phyloP scores from a whole-genome alignment of 2,329 filamentous ascomycete species.

The Plectosphaerella cucumerina region DNA sequence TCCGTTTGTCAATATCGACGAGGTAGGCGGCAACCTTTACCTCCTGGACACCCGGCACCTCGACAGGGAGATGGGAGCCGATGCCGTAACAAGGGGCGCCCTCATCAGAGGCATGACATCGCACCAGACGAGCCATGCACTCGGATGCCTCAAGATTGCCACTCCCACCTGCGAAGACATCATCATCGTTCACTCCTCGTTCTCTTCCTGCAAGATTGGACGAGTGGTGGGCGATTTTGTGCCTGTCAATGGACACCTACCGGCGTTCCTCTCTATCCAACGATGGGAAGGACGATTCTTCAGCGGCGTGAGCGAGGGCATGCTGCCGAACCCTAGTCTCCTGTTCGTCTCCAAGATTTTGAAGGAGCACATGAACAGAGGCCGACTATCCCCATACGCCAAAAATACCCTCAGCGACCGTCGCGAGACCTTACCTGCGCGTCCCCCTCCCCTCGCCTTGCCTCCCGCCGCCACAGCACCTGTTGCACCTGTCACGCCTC shows the following conservation, averaged over 20 bases:
- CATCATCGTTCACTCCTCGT: background rate
- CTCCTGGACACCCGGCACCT: background rate
- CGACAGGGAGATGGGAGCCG: background rate
- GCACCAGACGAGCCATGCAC: background rate
- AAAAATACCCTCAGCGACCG: too few species aligned
- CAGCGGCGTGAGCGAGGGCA: background rate
- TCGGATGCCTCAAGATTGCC: background rate
- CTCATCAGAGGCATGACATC: background rate
- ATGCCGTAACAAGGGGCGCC: background rate
- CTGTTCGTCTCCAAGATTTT: background rate
- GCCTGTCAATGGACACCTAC: background rate
- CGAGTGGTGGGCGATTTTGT: background rate
- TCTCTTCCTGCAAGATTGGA: background rate
- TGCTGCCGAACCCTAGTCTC: background rate
- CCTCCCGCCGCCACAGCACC: background rate
- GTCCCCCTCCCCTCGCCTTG: too few species aligned
- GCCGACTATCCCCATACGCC: too few species aligned
- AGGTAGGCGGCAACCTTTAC: background rate
- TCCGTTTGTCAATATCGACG: background rate
- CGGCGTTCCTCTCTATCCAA: background rate
- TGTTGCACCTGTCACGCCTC: background rate
- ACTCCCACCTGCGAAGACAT: background rate
- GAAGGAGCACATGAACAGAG: background rate
- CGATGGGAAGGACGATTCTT: background rate
- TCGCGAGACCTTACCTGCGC: too few species aligned